Base-by-base conservation (phyloP, 352 stramenopile genomes). In the Globisporangium paddicum region DNA sequence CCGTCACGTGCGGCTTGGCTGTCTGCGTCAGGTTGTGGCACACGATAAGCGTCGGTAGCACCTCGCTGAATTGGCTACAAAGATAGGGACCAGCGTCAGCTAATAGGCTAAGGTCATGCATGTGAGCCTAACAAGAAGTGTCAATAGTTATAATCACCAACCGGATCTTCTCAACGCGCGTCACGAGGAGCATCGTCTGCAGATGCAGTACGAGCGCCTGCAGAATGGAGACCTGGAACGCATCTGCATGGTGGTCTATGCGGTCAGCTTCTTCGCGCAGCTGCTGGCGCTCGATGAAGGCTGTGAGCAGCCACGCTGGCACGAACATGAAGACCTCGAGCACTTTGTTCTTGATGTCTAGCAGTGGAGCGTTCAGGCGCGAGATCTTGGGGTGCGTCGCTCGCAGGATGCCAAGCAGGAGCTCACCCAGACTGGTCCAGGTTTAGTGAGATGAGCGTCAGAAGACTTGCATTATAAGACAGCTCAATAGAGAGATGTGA, bases 271-370 rank as follows among this genome's bases (percentile, higher is more conserved):
- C 10, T 53, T 65, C 38, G 40, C 68, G 48, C 28, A 83, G 68
- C 30, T 78, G 63, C 30, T 72, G 58, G 9, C 30, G 34, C 14
- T 34, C 37, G 32, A 86, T 68, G 49, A 88, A 85, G 21, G 72
- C 66, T 13, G 61, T 66, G 5, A 86, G 62, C 8, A 86, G 55
- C 41, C 44, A 47, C 9, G 68, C 60, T 4, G 78, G 78, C 4
- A 89, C 48, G 42, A 87, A 72, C 67, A 89, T 76, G 56, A 90
- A 80, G 8, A 89, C 73, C 57, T 90, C 78, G 8, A 84, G 63
- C 21, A 66, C 64, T 55, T 78, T 79, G 65, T 86, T 90, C 60
- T 86, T 90, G 55, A 87, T 58, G 13, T 81, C 68, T 34, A 86
- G 44, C 11, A 86, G 42, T 18, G 53, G 42, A 3, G 52, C 44